Conservation (phyloP, 768 basidiomycete species). For the Chlorophyllum brunneum region DNA sequence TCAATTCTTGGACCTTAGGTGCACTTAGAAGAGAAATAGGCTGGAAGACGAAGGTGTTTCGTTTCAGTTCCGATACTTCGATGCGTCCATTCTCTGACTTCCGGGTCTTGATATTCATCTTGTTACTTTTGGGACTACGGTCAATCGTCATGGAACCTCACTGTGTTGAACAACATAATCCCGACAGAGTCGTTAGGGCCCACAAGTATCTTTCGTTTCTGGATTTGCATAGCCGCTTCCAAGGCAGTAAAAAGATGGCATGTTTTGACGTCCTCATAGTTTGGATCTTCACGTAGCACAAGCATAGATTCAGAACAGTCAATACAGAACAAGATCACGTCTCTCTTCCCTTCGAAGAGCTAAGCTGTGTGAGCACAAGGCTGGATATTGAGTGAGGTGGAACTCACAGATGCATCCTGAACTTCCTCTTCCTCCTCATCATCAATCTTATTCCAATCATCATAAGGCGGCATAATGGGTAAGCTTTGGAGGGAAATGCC, state of each 20-base stretch:
- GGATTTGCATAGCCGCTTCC: slow-evolving; percentile 79
- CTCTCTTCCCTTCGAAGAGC: slow-evolving; percentile 71
- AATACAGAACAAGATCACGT: slow-evolving; percentile 93
- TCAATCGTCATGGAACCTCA: slow-evolving; percentile 33
- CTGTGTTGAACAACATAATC: slow-evolving; percentile 90
- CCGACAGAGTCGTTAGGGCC: slow-evolving; percentile 90
- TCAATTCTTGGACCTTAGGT: slow-evolving; percentile 74
- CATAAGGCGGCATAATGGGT: slow-evolving; percentile 59
- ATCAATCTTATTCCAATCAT: slow-evolving; percentile 77
- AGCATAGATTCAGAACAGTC: slow-evolving; percentile 94
- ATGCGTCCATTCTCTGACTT: slow-evolving; percentile 33
- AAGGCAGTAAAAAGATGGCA: slow-evolving; percentile 79
- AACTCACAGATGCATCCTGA: slow-evolving; percentile 60
- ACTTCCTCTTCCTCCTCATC: slow-evolving; percentile 84
- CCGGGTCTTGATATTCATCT: slow-evolving; percentile 33
- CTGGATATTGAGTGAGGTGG: background rate
- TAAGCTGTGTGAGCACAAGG: slow-evolving; percentile 22
- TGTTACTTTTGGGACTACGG: background rate
- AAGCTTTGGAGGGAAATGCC: background rate
- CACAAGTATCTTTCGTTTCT: slow-evolving; percentile 86
- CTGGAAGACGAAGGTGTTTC: slow-evolving; percentile 69
- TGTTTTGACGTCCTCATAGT: slow-evolving; percentile 61
- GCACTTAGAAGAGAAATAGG: slow-evolving; percentile 76
- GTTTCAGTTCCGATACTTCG: slow-evolving; percentile 61
- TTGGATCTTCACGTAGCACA: slow-evolving; percentile 57